These are phyloP conservation scores for Poronia punctata DNA, from an alignment of 495 filamentous ascomycete genomes.

Conservation along the genomic window DNA sequence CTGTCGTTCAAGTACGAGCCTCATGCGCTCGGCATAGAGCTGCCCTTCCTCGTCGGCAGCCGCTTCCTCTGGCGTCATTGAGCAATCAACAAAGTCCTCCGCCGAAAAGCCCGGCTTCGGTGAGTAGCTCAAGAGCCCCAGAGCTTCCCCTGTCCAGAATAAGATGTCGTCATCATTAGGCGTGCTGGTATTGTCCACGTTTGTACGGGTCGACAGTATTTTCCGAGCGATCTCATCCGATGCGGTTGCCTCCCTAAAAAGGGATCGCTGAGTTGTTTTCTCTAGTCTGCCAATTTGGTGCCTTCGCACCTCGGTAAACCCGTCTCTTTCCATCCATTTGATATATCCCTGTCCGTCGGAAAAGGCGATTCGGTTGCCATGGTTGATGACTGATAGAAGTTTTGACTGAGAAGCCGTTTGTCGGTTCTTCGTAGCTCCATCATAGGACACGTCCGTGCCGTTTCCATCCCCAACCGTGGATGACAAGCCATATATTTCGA, in stretches of 20 bases:
- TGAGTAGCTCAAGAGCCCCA: slow-evolving; percentile 64
- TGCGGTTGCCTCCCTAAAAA: slow-evolving; percentile 44
- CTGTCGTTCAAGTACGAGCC: slow-evolving; percentile 66
- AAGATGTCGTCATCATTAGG: slow-evolving; percentile 57
- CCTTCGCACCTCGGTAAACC: slow-evolving; percentile 68
- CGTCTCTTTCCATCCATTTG: slow-evolving; percentile 90
- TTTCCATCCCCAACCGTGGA: slow-evolving; percentile 12
- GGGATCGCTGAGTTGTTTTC: slow-evolving; percentile 25
- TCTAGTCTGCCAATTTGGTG: slow-evolving; percentile 59
- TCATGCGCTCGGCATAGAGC: slow-evolving; percentile 63
- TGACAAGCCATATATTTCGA: slow-evolving; percentile 75
- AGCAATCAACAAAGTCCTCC: slow-evolving; percentile 41
- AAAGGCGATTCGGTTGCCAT: slow-evolving; percentile 78
- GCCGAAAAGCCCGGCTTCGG: slow-evolving; percentile 37
- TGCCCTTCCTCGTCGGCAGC: slow-evolving; percentile 36
- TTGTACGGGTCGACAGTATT: slow-evolving; percentile 53
- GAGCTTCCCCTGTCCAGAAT: slow-evolving; percentile 74
- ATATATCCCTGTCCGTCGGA: slow-evolving; percentile 78
- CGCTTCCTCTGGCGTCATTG: slow-evolving; percentile 35
- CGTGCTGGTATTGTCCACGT: slow-evolving; percentile 23
- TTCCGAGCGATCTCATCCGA: slow-evolving; percentile 64
- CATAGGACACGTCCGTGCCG: slow-evolving; percentile 27
- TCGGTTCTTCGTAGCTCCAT: slow-evolving; percentile 59
- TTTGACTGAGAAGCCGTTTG: slow-evolving; percentile 77
- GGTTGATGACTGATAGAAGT: slow-evolving; percentile 73